phyloP scores from a whole-genome alignment of 192 early-diverging fungal genomes.

The Podila epicladia region DNA sequence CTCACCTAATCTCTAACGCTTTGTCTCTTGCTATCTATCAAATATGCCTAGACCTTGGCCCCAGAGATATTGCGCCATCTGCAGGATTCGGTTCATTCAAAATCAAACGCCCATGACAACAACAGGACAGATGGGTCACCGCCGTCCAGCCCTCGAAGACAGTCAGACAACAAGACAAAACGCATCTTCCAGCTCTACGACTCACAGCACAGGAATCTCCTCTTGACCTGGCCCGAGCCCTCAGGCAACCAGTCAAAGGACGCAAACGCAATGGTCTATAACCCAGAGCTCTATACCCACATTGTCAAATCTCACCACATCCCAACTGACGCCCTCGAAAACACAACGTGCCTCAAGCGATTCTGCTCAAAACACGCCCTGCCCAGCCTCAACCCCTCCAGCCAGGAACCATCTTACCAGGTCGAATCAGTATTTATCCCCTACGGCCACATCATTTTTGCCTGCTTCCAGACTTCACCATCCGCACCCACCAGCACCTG shows the following conservation, averaged over 20 bases:
- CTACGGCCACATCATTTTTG: conserved; percentile 56
- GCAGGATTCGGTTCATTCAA: conserved; percentile 21
- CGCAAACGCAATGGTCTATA: conserved; percentile 36
- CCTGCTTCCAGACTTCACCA: conserved; percentile 53
- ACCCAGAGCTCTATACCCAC: conserved; percentile 52
- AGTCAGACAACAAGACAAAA: conserved; percentile 31
- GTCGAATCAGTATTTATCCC: conserved; percentile 56
- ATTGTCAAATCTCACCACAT: conserved; percentile 52
- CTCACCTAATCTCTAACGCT: background rate
- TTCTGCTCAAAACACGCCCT: conserved; percentile 50
- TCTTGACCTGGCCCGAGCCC: conserved; percentile 55
- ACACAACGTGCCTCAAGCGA: conserved; percentile 48
- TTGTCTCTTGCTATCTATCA: background rate
- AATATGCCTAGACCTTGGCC: conserved; percentile 24
- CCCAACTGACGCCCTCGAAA: conserved; percentile 43
- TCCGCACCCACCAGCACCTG: conserved; percentile 11
- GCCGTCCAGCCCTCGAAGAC: conserved; percentile 11
- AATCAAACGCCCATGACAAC: conserved; percentile 8
- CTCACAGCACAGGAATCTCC: conserved; percentile 32
- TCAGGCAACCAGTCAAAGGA: conserved; percentile 14
- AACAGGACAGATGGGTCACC: background rate
- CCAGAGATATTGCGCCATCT: conserved; percentile 45
- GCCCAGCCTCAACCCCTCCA: conserved; percentile 18
- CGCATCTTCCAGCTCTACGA: conserved; percentile 58
- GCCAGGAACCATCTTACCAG: conserved; percentile 30